Percentiles rank a stretch among this genome's conserved stretches.
phyloP scores from a whole-genome alignment of 345 rosid species.

The Gossypium turneri region DNA sequence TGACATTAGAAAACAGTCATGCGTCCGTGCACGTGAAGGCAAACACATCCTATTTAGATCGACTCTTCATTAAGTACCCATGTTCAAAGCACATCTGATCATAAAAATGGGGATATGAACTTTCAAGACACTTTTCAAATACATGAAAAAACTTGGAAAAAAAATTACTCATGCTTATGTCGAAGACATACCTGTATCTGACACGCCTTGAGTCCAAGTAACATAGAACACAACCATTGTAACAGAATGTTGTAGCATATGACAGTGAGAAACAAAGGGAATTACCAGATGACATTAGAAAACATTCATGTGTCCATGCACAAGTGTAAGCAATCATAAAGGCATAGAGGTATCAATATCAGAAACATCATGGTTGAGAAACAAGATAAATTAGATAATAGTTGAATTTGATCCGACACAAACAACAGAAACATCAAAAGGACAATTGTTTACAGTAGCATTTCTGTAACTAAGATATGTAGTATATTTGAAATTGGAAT shows the following conservation, averaged over 20 bases:
- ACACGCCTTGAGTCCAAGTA: not conserved
- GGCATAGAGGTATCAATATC: not conserved
- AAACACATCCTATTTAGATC: not conserved
- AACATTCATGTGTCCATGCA: not conserved
- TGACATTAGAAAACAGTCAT: not conserved
- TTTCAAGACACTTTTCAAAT: too few species aligned
- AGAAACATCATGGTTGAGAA: not conserved
- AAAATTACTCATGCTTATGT: too few species aligned
- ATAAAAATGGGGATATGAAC: too few species aligned
- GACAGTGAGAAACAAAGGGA: not conserved
- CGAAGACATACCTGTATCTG: not conserved
- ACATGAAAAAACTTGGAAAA: too few species aligned
- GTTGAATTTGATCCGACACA: not conserved
- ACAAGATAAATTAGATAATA: not conserved
- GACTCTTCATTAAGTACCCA: not conserved
- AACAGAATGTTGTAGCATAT: not conserved
- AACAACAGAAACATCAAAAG: not conserved
- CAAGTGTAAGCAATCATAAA: not conserved
- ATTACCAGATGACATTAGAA: not conserved
- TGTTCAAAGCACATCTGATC: too few species aligned
- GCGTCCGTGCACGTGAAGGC: not conserved
- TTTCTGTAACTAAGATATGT: not conserved
- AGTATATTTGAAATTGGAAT: not conserved
- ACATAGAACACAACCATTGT: not conserved
- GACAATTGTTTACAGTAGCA: not conserved